These are phyloP conservation scores for Aristolochia fimbriata DNA, from an alignment of 164 flowering plant species.

Conservation along the genomic window DNA sequence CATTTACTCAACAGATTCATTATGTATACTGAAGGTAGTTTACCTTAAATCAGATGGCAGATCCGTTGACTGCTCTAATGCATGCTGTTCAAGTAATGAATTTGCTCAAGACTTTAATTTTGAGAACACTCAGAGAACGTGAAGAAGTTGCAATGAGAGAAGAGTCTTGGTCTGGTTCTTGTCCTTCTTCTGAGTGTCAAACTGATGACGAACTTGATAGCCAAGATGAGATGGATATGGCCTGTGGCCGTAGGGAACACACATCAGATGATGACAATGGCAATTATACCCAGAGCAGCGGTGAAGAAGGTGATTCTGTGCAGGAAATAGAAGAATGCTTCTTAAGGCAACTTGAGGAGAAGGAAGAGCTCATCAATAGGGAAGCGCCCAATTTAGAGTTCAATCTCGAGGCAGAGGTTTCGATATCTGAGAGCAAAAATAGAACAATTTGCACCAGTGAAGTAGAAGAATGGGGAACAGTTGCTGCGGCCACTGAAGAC, in stretches of 20 bases:
- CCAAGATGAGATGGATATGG: slow-evolving; percentile 57
- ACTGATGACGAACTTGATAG: slow-evolving; percentile 42
- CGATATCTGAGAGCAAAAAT: slow-evolving; percentile 37
- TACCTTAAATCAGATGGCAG: slow-evolving; percentile 60
- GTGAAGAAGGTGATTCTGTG: slow-evolving; percentile 29
- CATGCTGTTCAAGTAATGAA: slow-evolving; percentile 99
- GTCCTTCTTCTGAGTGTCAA: slow-evolving; percentile 37
- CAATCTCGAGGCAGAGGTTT: slow-evolving; percentile 25
- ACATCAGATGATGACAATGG: slow-evolving; percentile 37
- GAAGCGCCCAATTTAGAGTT: slow-evolving; percentile 4
- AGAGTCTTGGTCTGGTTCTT: slow-evolving; percentile 52
- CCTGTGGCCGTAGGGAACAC: slow-evolving; percentile 42
- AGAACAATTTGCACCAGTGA: slow-evolving; percentile 31
- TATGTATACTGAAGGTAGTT: background rate
- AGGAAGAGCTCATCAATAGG: slow-evolving; percentile 10
- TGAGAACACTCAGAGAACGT: slow-evolving; percentile 61
- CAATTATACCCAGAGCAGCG: slow-evolving; percentile 26
- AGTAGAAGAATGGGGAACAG: slow-evolving; percentile 24
- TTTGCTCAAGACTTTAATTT: slow-evolving; percentile 78
- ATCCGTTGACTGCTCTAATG: slow-evolving; percentile 96
- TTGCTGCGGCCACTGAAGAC: slow-evolving; percentile 8
- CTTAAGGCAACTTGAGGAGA: slow-evolving; percentile 46
- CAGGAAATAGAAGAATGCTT: slow-evolving; percentile 66
- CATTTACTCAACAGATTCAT: too few relatives aligned
- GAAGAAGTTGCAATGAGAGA: slow-evolving; percentile 45